These are phyloP conservation scores for Penicillium sp. DNA, from an alignment of 2,329 filamentous ascomycete genomes.

Conservation along the genomic window DNA sequence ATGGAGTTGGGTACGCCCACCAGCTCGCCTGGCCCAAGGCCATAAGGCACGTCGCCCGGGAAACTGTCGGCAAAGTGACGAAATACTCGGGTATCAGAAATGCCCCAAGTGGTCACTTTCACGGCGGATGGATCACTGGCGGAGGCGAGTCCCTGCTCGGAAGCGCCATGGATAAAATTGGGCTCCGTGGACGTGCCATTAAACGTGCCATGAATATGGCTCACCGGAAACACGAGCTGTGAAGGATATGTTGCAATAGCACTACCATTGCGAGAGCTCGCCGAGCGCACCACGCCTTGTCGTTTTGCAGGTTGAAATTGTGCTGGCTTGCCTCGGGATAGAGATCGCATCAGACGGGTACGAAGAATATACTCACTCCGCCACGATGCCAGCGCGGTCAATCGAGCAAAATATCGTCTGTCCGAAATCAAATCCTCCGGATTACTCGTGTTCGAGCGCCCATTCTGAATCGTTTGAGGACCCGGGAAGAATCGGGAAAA, in stretches of 20 bases:
- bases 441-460: conserved; percentile 42
- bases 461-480: conserved; percentile 51
- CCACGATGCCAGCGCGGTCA: conserved; percentile 85
- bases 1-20: conserved; percentile 77
- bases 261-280: conserved; percentile 58
- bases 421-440: conserved; percentile 60
- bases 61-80: conserved; percentile 72
- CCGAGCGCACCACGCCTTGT: conserved; percentile 48
- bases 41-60: conserved; percentile 67
- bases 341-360: conserved; percentile 73
- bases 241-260: conserved; percentile 82
- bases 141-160: conserved; percentile 71
- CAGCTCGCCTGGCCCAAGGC: conserved; percentile 67
- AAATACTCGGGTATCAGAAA: conserved; percentile 67
- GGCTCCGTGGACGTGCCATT: conserved; percentile 65
- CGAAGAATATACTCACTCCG: conserved; percentile 89
- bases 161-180: conserved; percentile 74
- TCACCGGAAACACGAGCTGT: conserved; percentile 71
- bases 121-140: conserved; percentile 70
- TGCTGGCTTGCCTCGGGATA: conserved; percentile 71
- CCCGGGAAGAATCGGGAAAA: conserved; percentile 88
- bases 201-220: conserved; percentile 73
- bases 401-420: conserved; percentile 70
- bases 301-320: conserved; percentile 47
- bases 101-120: conserved; percentile 76